Base-by-base conservation (phyloP, 305 asterid genomes). In the Andrographis paniculata region DNA sequence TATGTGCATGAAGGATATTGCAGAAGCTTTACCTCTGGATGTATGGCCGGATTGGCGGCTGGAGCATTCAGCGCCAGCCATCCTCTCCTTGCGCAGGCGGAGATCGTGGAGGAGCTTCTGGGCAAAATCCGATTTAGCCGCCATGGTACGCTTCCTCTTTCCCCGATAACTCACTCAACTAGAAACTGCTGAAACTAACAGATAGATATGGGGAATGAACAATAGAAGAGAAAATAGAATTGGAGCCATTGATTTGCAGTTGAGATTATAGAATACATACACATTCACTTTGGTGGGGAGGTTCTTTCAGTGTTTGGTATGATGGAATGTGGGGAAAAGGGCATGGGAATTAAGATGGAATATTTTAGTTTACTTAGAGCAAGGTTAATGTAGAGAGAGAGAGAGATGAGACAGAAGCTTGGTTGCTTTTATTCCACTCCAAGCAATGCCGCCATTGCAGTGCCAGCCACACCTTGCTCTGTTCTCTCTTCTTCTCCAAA, bases 31-130 rank as follows among this genome's bases (percentile, higher is more conserved):
- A 72, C 75, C 79, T 68, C 67, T 60, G 15, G 72, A 58, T 23
- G 65, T 24, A 16, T 64, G 78, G 53, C 61, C 37, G 1, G 74
- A 55, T 13, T 48, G 64, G 20, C 62, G 48, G 20, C 61, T 54
- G 14, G 75, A 61, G 45, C 8, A 52, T 39, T 73, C 73, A 37
- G 66, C 14, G 0, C 64, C 65, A 12, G 55, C 64, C 74, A 73
- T 53, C 58, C 46, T 63, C 41, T 69, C 74, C 70, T 74, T 74
- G 38, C 80, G 24, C 52, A 23, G 24, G 15, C 74, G 74, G 35
- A 74, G 77, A 63, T 74, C 80, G 1, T 48, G 16, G 40, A 74
- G 77, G 63, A 74, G 63, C 45, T 74, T 74, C 80, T 74, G 76
- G 0, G 76, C 80, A 17, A 74, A 69, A 62, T 74, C 77, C 0